Percentiles rank a stretch among this genome's conserved stretches.
Conservation (phyloP, 306 rosid genomes). For the Fragaria iinumae region DNA sequence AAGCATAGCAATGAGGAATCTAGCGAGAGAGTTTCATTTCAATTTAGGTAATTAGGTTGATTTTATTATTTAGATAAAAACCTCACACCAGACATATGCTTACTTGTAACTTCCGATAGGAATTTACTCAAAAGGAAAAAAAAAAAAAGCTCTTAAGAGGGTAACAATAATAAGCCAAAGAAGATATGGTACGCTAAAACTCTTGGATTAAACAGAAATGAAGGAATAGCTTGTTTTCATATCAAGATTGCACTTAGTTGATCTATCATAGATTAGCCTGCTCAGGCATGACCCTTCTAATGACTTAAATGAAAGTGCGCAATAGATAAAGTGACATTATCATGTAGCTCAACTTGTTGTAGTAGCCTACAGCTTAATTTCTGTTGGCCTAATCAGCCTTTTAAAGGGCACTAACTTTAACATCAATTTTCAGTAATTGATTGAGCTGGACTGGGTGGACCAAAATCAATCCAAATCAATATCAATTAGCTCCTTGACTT, state of each 20-base stretch:
- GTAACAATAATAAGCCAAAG: neutral
- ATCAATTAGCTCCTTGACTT: neutral
- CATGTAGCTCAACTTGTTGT: neutral
- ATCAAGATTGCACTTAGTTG: neutral
- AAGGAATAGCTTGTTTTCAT: neutral
- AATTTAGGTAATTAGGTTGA: neutral
- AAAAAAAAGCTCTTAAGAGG: neutral
- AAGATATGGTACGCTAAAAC: neutral
- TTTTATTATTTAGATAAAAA: neutral
- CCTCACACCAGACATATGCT: too few relatives aligned
- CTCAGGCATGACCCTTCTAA: neutral
- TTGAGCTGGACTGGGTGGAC: constrained; percentile 4
- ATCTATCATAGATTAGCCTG: neutral
- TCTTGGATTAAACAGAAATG: neutral
- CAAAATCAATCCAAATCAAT: neutral
- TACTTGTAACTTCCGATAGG: neutral
- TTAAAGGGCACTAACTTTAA: constrained; percentile 5
- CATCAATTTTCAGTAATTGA: neutral
- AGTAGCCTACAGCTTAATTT: neutral
- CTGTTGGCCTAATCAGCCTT: neutral
- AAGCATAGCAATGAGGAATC: neutral
- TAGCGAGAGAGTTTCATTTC: neutral
- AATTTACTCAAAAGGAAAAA: neutral
- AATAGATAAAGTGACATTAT: constrained; percentile 8
- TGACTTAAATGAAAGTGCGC: neutral